Evolutionary conservation across 2,329 filamentous ascomycete species (phyloP).

Genomic region (Alternaria sp.): DNA sequence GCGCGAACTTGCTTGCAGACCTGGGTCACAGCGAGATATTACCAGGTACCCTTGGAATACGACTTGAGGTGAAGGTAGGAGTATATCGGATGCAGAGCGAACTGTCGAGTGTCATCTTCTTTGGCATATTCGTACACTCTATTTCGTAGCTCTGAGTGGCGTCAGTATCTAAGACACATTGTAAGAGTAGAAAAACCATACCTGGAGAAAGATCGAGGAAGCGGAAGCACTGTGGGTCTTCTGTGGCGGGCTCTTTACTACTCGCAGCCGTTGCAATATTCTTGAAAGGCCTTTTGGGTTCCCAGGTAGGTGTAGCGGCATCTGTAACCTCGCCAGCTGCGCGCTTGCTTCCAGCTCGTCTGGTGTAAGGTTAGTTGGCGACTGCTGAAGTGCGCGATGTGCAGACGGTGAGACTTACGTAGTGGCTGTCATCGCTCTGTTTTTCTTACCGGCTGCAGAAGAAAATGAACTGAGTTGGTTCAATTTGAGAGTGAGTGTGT

Average conservation of each 20-base stretch:
- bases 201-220: neutral
- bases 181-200: neutral
- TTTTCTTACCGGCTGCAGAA: neutral
- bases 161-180: neutral
- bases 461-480: neutral
- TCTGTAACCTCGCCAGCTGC: neutral
- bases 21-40: slow-evolving; percentile 1
- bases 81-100: neutral
- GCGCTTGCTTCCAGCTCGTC: neutral
- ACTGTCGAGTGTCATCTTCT: neutral
- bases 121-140: neutral
- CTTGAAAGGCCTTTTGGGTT: neutral
- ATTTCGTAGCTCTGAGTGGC: rapidly evolving
- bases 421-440: neutral
- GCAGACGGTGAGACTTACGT: neutral
- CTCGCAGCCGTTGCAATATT: neutral
- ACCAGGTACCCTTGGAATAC: neutral
- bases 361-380: neutral
- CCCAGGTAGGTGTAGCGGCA: neutral
- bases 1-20: slow-evolving; percentile 3
- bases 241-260: neutral
- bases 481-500: neutral
- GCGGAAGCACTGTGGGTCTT: neutral
- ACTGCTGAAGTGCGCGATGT: neutral
- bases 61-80: neutral